These are phyloP conservation scores for Cryptosporidium andersoni DNA, from an alignment of 169 alveolate genomes.

Conservation along the genomic window DNA sequence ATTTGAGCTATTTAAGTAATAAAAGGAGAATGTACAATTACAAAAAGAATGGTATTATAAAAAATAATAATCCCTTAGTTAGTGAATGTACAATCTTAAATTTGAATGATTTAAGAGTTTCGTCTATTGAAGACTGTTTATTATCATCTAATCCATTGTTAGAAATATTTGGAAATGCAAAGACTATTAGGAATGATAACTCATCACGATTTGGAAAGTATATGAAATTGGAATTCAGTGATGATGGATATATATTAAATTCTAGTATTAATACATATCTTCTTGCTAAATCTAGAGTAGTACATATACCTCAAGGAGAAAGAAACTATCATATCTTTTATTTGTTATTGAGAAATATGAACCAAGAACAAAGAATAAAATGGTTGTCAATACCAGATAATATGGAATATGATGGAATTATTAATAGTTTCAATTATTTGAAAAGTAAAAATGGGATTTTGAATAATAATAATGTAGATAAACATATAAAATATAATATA, in stretches of 20 bases:
- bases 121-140: slow-evolving; percentile 45
- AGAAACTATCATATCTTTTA: slow-evolving; percentile 73
- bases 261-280: slow-evolving; percentile 77
- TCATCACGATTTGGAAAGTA: slow-evolving; percentile 84
- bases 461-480: neutral
- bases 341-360: slow-evolving; percentile 38
- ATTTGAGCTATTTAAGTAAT: slow-evolving; percentile 64
- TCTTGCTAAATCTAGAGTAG: slow-evolving; percentile 77
- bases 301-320: slow-evolving; percentile 75
- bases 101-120: neutral
- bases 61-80: neutral
- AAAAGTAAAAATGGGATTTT: neutral
- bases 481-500: slow-evolving; percentile 27
- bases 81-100: neutral
- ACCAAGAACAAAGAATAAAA: slow-evolving; percentile 6
- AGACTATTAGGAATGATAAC: slow-evolving; percentile 97
- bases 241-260: slow-evolving; percentile 31
- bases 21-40: slow-evolving; percentile 2
- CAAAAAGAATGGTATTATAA: neutral
- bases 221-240: slow-evolving; percentile 70
- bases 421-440: slow-evolving; percentile 26
- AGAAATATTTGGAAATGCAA: slow-evolving; percentile 99
- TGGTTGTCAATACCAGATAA: neutral
- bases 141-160: slow-evolving; percentile 91
- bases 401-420: neutral